Conservation (phyloP, 768 basidiomycete species). For the Jaapia argillacea region DNA sequence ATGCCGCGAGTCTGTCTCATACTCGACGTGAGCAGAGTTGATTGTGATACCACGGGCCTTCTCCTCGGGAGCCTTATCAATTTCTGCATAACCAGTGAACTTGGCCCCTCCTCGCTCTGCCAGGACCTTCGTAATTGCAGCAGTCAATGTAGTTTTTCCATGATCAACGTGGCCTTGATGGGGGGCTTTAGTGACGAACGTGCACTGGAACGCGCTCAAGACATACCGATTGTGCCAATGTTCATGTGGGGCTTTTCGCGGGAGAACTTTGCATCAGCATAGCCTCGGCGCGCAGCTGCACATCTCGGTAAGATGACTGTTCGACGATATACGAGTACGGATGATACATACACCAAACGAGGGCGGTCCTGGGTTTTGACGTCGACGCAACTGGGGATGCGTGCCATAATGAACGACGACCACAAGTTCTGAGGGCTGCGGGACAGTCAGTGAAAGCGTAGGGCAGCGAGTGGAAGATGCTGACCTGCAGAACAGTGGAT, state of each 20-base stretch:
- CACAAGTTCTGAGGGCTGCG: conserved; percentile 5
- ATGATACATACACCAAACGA: too few species aligned
- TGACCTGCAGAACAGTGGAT: conserved; percentile 36
- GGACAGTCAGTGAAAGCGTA: not conserved
- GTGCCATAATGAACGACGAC: conserved; percentile 14
- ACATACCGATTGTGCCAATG: conserved; percentile 82
- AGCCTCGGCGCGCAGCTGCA: conserved; percentile 50
- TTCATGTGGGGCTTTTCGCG: conserved; percentile 89
- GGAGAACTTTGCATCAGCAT: conserved; percentile 68
- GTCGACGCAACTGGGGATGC: too few species aligned
- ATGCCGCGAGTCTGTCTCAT: conserved; percentile 83
- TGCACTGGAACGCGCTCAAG: not conserved
- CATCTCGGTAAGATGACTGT: too few species aligned
- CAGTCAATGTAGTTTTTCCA: conserved; percentile 95
- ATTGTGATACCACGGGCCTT: conserved; percentile 99
- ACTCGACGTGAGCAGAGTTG: conserved; percentile 97
- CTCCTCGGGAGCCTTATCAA: conserved; percentile 99
- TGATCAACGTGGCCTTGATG: conserved; percentile 85
- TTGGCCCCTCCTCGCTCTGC: conserved; percentile 61
- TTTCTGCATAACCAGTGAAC: conserved; percentile 94
- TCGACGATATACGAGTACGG: too few species aligned
- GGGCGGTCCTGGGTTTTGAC: too few species aligned
- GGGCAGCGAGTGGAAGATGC: conserved; percentile 6
- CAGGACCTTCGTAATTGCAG: conserved; percentile 91
- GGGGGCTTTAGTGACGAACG: not conserved